phyloP scores from a whole-genome alignment of 768 basidiomycete genomes.

The Cantharellus anzutake region DNA sequence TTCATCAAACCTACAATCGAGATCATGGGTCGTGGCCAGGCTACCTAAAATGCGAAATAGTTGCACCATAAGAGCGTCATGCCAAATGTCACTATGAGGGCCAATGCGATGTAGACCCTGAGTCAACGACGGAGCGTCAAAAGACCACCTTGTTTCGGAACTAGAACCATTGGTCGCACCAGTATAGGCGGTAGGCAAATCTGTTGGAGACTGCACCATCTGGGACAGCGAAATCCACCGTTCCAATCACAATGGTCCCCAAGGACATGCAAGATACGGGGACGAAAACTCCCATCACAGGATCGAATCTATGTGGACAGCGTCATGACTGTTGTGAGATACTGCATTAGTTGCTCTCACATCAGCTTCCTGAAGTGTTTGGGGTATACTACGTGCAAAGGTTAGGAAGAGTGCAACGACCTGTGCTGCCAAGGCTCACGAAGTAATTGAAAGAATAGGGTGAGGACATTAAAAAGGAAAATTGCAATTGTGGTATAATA shows the following conservation, averaged over 20 bases:
- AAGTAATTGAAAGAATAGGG: background rate
- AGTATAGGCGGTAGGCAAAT: background rate
- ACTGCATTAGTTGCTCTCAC: background rate
- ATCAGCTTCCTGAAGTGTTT: background rate
- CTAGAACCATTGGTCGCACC: background rate
- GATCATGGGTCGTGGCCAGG: background rate
- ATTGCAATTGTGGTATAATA: background rate
- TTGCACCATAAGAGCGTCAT: background rate
- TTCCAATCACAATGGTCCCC: background rate
- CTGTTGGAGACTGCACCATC: background rate
- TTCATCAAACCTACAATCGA: background rate
- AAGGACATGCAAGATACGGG: background rate
- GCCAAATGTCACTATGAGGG: background rate
- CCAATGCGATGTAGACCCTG: background rate
- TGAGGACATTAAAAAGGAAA: background rate
- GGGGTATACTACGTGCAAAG: background rate
- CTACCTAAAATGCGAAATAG: background rate
- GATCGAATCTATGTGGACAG: background rate
- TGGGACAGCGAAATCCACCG: background rate
- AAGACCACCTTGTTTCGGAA: too few species aligned
- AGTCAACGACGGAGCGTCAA: background rate
- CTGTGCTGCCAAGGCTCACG: background rate
- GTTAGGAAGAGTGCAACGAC: background rate
- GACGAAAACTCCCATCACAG: background rate
- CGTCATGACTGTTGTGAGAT: too few species aligned